Conservation (phyloP, 2,329 filamentous ascomycete species). For the Aspergillus hortae region DNA sequence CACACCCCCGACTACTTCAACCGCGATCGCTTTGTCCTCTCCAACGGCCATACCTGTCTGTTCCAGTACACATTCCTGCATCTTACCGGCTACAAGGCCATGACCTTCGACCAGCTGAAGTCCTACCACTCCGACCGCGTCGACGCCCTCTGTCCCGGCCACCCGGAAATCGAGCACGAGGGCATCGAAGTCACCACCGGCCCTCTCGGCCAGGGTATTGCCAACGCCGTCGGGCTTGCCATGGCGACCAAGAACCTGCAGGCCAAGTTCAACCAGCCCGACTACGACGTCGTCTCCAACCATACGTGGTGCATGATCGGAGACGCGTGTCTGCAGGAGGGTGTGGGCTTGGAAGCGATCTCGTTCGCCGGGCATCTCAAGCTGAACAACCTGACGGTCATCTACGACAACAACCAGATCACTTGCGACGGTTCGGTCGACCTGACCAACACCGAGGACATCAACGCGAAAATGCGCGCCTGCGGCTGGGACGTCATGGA, state of each 20-base stretch:
- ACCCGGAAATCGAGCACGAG: constrained; percentile 56
- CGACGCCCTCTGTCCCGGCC: constrained; percentile 28
- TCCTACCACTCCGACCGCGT: constrained; percentile 24
- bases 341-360: constrained; percentile 56
- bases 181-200: constrained; percentile 60
- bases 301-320: constrained; percentile 57
- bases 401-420: constrained; percentile 61
- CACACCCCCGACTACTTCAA: constrained; percentile 40
- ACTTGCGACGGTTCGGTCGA: constrained; percentile 58
- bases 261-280: constrained; percentile 52
- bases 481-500: constrained; percentile 56
- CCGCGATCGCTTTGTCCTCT: constrained; percentile 44
- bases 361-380: constrained; percentile 54
- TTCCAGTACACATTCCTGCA: constrained; percentile 32
- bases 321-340: constrained; percentile 58
- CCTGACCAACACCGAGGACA: constrained; percentile 53
- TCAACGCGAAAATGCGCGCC: constrained; percentile 57
- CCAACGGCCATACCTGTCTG: constrained; percentile 37
- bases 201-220: constrained; percentile 58
- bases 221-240: constrained; percentile 58
- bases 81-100: constrained; percentile 28
- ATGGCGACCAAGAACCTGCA: constrained; percentile 56
- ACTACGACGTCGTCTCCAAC: constrained; percentile 48
- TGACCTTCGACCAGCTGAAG: constrained; percentile 34
- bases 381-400: constrained; percentile 55